Percentiles rank a stretch among this genome's conserved stretches.
phyloP scores from a whole-genome alignment of 306 rosid genomes.

The Carpinus viminea region DNA sequence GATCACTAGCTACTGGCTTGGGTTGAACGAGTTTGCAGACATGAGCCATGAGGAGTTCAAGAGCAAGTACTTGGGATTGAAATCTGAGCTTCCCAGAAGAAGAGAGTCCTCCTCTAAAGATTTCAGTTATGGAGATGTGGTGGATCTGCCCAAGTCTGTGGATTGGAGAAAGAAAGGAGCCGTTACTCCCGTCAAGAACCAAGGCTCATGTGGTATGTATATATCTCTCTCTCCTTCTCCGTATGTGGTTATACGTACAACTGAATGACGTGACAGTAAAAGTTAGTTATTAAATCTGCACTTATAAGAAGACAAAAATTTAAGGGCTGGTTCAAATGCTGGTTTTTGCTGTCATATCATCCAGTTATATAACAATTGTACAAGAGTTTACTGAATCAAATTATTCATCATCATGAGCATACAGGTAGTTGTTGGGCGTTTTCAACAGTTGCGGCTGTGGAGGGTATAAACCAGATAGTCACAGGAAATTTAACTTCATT shows the following conservation, averaged over 20 bases:
- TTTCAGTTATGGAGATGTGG: constrained; percentile 43
- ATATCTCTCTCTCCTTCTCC: neutral
- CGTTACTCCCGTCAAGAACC: constrained; percentile 61
- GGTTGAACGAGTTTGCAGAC: constrained; percentile 75
- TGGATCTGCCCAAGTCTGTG: constrained; percentile 60
- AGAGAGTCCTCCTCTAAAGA: constrained; percentile 44
- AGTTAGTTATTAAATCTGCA: too few relatives aligned
- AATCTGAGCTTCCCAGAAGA: constrained; percentile 29
- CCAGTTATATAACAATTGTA: too few relatives aligned
- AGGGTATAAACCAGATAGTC: constrained; percentile 69
- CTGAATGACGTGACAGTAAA: too few relatives aligned
- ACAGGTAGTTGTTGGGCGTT: constrained; percentile 86
- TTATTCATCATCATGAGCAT: neutral
- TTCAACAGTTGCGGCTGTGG: constrained; percentile 67
- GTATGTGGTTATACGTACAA: neutral
- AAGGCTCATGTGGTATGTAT: constrained; percentile 72
- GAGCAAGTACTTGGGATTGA: constrained; percentile 50
- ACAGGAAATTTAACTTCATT: constrained; percentile 59
- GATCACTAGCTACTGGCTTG: constrained; percentile 64
- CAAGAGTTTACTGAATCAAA: too few relatives aligned
- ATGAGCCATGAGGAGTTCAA: constrained; percentile 65
- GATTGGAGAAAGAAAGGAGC: constrained; percentile 89
- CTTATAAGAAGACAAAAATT: too few relatives aligned
- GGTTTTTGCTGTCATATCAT: too few relatives aligned
- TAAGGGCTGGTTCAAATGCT: too few relatives aligned